Percentiles rank a stretch among this genome's conserved stretches.
Conservation (phyloP, 2,329 filamentous ascomycete genomes). For the Coniochaeta hoffmannii region DNA sequence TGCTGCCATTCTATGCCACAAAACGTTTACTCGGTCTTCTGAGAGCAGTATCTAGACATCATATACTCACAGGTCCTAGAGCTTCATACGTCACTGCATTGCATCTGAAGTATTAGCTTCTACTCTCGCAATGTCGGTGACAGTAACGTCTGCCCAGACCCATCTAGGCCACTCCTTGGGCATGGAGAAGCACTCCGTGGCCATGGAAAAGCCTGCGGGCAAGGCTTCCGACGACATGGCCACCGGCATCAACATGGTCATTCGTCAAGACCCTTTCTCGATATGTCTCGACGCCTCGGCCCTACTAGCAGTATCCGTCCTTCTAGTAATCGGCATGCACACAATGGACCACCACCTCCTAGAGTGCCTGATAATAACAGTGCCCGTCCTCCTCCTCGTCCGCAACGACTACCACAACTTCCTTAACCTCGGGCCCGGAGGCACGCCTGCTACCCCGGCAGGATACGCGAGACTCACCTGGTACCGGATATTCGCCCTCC, state of each 20-base stretch:
- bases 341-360: slow-evolving; percentile 39
- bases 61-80: background rate
- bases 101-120: slow-evolving; percentile 3
- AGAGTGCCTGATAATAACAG: slow-evolving; percentile 40
- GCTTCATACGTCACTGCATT: background rate
- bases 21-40: too few species aligned
- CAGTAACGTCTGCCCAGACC: background rate
- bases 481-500: slow-evolving; percentile 63
- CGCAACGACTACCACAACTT: slow-evolving; percentile 71
- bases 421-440: slow-evolving; percentile 69
- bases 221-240: background rate
- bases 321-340: slow-evolving; percentile 45
- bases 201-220: background rate
- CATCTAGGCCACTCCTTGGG: background rate
- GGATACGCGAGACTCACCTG: slow-evolving; percentile 70
- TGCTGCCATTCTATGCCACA: too few species aligned
- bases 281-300: slow-evolving; percentile 44
- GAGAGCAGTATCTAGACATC: too few species aligned
- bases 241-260: slow-evolving; percentile 29
- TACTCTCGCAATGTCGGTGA: background rate
- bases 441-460: slow-evolving; percentile 64
- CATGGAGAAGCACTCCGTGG: background rate
- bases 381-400: slow-evolving; percentile 42
- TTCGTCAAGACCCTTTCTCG: slow-evolving; percentile 42
- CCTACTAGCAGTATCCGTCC: slow-evolving; percentile 35